Evolutionary conservation across 2,329 filamentous ascomycete species (phyloP), one percentile per base, ranked within the genome.

Genomic region (Tolypocladium paradoxum): DNA sequence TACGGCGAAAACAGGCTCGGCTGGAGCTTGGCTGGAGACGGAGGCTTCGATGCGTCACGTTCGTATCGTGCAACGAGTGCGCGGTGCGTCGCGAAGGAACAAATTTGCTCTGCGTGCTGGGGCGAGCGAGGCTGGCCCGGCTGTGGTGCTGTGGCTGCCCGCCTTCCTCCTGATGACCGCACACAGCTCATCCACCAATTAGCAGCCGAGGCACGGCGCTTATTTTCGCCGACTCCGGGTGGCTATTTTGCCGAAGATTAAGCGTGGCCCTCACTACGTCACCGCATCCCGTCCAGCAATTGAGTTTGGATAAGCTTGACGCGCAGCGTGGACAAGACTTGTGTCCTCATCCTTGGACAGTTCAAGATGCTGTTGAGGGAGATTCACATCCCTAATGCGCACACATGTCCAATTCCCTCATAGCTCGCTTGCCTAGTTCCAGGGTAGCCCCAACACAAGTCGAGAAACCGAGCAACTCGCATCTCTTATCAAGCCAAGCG

Each of bases 201-300:
- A 53, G 46, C 40, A 36, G 37, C 43, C 50, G 31, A 49, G 35
- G 36, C 50, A 18, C 54, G 54, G 53, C 51, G 34, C 52, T 54
- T 35, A 50, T 34, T 57, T 56, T 53, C 37, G 49, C 53, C 57
- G 54, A 57, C 53, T 48, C 54, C 49, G 48, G 46, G 7, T 18
- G 9, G 14, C 22, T 6, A n/a, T 33, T 40, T 24, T 20, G 35
- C 57, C 57, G 55, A 53, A 9, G 29, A 48, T 57, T 57, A 54
- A 49, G 50, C 46, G 43, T 24, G 8, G 16, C 16, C 2, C 16
- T 24, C 12, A 22, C 12, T 54, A 52, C 49, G 51, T 55, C 53
- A 47, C 52, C 4, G 20, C 24, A 18, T 27, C 14, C 0, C 38
- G 22, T 16, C 6, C 6, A 18, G 20, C 20, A 34, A 40, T 40